Evolutionary conservation across 129 eudicot genomes (phyloP), one percentile per base, ranked within the genome.

Genomic region (Flaveria bidentis): DNA sequence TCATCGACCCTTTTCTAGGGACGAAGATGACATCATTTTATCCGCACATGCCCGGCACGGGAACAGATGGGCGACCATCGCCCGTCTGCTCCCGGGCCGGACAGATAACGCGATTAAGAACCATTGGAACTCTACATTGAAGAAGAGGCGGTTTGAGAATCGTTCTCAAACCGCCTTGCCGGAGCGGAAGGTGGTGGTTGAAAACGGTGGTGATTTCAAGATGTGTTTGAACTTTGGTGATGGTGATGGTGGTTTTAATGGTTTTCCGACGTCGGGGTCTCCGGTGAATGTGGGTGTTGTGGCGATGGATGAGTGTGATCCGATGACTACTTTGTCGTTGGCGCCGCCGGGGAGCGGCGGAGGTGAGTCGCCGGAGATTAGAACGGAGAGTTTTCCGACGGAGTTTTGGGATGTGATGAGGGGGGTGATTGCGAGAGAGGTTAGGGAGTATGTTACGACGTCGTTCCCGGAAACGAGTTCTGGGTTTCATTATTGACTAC

Each of bases 51-150:
- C 86, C 1, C 69, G 76, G 73, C 83, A 86, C 30, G 97, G 97
- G 5, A 91, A 91, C 71, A 68, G 88, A 57, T 91, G 97, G 97
- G 93, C 97, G 25, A 91, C 93, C 57, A 91, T 91, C 56, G 93
- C 97, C 25, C 79, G 91, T 15, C 69, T 91, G 56, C 79, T 91
- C 6, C 84, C 88, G 12, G 97, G 97, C 2, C 82, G 97, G 39
- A 91, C 97, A 0, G 97, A 91, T 69, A 91, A 91, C 76, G 97
- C 97, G 51, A 91, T 91, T 25, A 91, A 91, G 63, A 91, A 91
- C 57, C 97, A 88, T 58, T 91, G 97, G 97, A 88, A 91, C 60
- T 91, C 91, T 2, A 84, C 89, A 0, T 75, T 86, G 46, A 89
- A 86, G 55, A 84, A 85, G 52, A 74, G 86, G 18, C 75, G 76